Base-by-base conservation (phyloP, 805 yeast genomes). In the Torulaspora gathmanii region DNA sequence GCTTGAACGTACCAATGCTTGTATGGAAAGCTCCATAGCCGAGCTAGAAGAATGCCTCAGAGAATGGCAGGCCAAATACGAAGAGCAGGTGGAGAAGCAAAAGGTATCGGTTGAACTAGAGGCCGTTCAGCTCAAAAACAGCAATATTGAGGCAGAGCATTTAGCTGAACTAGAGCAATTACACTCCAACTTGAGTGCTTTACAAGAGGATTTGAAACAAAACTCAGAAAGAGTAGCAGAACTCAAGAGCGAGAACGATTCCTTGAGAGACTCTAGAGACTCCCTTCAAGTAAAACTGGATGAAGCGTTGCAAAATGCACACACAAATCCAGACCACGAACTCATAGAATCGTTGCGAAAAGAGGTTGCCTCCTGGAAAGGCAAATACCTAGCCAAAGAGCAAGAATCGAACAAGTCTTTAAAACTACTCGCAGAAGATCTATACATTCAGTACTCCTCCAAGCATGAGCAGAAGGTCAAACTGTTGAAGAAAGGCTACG, bases 401-500 rank as follows among this genome's bases (percentile, higher is more conserved):
- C 61, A 63, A 22, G 78, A 75, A 15, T 68, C 78, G 2, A 81
- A 79, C 49, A 70, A 70, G 46, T 75, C 78, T 55, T 64, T 83
- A 30, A 79, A 80, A 50, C 75, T 78, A 50, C 65, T 85, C 37
- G 86, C 90, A 0, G 82, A 79, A 47, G 86, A 82, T 53, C 68
- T 86, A 9, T 85, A 85, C 56, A 71, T 77, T 30, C 89, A 83
- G 58, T 86, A 86, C 57, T 78, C 87, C 2, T 79, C 82, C 40
- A 86, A 86, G 58, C 95, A 86, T 57, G 86, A 82, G 50, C 75
- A 77, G 42, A 86, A 86, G 61, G 83, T 86, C 7, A 72, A 73
- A 11, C 74, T 78, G 26, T 67, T 82, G 56, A 82, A 78, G 58
- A 73, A 74, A 45, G 80, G 78, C 2, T 79, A 77, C 57, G 83